phyloP scores from a whole-genome alignment of 1,284 basidiomycete genomes.

The Rhodotorula sp. region DNA sequence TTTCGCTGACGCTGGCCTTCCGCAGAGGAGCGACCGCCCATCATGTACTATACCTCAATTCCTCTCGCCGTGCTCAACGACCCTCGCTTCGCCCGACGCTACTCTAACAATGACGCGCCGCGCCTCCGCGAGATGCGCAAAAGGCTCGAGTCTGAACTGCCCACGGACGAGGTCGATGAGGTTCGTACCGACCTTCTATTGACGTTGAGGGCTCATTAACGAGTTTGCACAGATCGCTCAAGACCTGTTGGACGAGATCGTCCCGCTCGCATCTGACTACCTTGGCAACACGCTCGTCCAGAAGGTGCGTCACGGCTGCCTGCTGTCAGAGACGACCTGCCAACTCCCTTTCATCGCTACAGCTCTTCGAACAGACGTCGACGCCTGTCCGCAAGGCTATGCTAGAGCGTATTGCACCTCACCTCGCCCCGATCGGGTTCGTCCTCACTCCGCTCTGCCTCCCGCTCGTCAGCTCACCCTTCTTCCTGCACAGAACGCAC shows the following conservation, averaged over 20 bases:
- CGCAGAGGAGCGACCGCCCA: conserved; percentile 76
- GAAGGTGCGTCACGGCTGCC: conserved; percentile 29
- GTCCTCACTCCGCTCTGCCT: not conserved
- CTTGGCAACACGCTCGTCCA: conserved; percentile 86
- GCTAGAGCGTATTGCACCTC: conserved; percentile 89
- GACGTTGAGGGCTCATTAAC: not conserved
- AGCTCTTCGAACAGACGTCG: conserved; percentile 89
- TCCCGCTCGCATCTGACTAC: conserved; percentile 97
- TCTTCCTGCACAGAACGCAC: conserved; percentile 61
- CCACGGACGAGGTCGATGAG: conserved; percentile 80
- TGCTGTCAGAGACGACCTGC: rapidly evolving
- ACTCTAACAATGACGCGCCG: conserved; percentile 79
- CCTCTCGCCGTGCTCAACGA: conserved; percentile 53
- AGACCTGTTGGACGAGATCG: conserved; percentile 75
- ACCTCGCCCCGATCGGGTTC: conserved; percentile 87
- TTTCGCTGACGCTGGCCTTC: not conserved
- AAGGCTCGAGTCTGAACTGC: conserved; percentile 75
- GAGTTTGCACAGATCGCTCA: conserved; percentile 61
- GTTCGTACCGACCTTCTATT: not conserved
- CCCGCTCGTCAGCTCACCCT: no score
- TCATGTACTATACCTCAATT: conserved; percentile 90
- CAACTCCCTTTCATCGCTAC: conserved; percentile 65
- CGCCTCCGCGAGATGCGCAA: conserved; percentile 92
- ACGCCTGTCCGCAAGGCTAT: conserved; percentile 74
- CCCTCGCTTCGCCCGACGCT: conserved; percentile 29